A percentile compares a stretch with the other conserved stretches of the same genome.
Evolutionary conservation across 768 basidiomycete genomes (phyloP).

Genomic region (Astraeus odoratus): DNA sequence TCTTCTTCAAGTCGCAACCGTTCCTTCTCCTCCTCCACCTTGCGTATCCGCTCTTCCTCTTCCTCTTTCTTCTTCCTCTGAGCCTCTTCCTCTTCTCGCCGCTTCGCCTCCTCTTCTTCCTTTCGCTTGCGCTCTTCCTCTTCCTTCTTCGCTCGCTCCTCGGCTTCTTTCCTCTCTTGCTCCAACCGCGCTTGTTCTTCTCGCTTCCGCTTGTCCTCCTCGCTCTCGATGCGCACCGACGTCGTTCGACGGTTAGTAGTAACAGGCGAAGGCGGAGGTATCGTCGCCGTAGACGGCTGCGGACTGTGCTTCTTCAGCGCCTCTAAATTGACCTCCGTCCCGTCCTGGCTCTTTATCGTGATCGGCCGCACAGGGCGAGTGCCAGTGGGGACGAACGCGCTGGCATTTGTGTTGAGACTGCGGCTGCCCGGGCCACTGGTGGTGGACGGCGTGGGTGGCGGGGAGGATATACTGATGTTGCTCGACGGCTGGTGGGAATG

Average conservation of each 20-base stretch:
- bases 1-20: constrained; percentile 26
- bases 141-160: constrained; percentile 31
- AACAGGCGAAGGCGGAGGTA: constrained; percentile 32
- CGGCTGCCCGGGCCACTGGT: constrained; percentile 32
- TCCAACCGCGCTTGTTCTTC: constrained; percentile 38
- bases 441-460: constrained; percentile 62
- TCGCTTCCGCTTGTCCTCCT: constrained; percentile 46
- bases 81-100: constrained; percentile 38
- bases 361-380: constrained; percentile 35
- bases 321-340: constrained; percentile 56
- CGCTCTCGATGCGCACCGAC: constrained; percentile 58
- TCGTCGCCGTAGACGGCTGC: constrained; percentile 32
- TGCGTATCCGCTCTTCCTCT: constrained; percentile 31
- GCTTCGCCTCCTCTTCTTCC: constrained; percentile 34
- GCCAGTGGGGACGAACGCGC: constrained; percentile 55
- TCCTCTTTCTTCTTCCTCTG: constrained; percentile 34
- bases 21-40: constrained; percentile 36
- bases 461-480: constrained; percentile 44
- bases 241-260: constrained; percentile 20
- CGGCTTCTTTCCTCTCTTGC: constrained; percentile 32
- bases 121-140: constrained; percentile 30
- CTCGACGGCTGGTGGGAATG: constrained; percentile 38
- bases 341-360: constrained; percentile 58
- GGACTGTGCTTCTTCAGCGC: constrained; percentile 44
- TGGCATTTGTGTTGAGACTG: constrained; percentile 56